phyloP scores from a whole-genome alignment of 495 filamentous ascomycete genomes.

The Talaromyces proteolyticus region DNA sequence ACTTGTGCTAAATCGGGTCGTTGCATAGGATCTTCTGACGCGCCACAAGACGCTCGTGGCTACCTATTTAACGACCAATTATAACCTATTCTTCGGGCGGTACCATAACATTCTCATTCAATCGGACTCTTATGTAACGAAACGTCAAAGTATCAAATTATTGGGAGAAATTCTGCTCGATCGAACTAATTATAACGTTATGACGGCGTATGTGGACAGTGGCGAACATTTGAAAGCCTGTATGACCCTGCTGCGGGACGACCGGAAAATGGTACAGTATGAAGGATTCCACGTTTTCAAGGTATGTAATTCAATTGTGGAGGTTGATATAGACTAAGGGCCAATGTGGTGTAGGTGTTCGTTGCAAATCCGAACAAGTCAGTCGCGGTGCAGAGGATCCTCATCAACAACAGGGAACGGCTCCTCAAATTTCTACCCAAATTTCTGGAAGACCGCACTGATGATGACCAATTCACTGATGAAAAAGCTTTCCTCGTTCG shows the following conservation, averaged over 20 bases:
- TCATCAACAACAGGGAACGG: conserved; percentile 91
- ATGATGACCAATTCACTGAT: conserved; percentile 98
- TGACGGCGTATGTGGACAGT: conserved; percentile 93
- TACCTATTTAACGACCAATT: conserved; percentile 79
- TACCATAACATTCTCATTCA: conserved; percentile 88
- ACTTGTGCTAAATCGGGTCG: conserved; percentile 1
- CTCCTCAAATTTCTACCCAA: conserved; percentile 81
- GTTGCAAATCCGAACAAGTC: conserved; percentile 97
- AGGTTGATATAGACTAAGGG: conserved; percentile 22
- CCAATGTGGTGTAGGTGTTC: conserved; percentile 60
- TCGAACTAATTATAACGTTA: conserved; percentile 93
- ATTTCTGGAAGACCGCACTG: conserved; percentile 90
- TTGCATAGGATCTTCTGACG: conserved; percentile 76
- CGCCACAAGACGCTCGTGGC: conserved; percentile 88
- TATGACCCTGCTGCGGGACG: conserved; percentile 93
- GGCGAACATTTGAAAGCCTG: conserved; percentile 94
- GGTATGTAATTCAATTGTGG: conserved; percentile 40
- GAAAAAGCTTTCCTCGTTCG: conserved; percentile 95
- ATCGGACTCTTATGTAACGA: conserved; percentile 95
- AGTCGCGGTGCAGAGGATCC: conserved; percentile 84
- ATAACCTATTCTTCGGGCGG: conserved; percentile 80
- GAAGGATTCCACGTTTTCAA: conserved; percentile 99
- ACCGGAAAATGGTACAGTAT: conserved; percentile 98
- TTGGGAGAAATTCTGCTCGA: conserved; percentile 93
- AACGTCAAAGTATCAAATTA: conserved; percentile 95